A percentile compares a stretch with the other conserved stretches of the same genome.
Evolutionary conservation across 2,329 filamentous ascomycete species (phyloP).

Genomic region (Aureobasidium leucospermi): DNA sequence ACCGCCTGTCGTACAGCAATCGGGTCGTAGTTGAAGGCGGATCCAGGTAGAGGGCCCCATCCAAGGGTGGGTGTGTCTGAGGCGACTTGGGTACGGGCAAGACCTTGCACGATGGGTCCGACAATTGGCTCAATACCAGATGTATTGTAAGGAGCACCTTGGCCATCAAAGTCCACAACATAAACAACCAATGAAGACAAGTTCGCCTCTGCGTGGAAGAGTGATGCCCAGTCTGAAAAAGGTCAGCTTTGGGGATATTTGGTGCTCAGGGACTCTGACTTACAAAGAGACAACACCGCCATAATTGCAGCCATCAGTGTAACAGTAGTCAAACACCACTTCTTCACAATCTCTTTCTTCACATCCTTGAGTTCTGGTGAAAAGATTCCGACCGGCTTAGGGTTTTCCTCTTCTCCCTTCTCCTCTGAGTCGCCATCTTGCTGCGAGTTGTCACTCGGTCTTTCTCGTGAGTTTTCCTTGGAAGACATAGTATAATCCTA

Average conservation of each 20-base stretch:
- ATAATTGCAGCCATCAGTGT: constrained; percentile 52
- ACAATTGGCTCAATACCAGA: constrained; percentile 42
- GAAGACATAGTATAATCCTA: background rate
- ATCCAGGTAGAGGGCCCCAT: constrained; percentile 41
- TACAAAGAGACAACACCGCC: constrained; percentile 44
- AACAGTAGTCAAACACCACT: constrained; percentile 38
- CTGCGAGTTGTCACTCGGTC: background rate
- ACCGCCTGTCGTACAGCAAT: constrained; percentile 50
- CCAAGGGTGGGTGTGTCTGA: constrained; percentile 40
- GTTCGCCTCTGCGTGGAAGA: constrained; percentile 46
- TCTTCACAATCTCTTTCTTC: constrained; percentile 31
- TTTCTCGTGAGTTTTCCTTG: background rate
- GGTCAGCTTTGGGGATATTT: background rate
- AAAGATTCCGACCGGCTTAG: constrained; percentile 40
- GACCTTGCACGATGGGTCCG: constrained; percentile 46
- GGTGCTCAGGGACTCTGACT: background rate
- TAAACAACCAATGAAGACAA: constrained; percentile 45
- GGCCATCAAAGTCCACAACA: constrained; percentile 58
- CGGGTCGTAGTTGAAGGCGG: constrained; percentile 50
- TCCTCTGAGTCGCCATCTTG: constrained; percentile 9
- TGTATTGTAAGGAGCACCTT: constrained; percentile 42
- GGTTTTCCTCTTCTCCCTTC: constrained; percentile 7
- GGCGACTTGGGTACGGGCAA: constrained; percentile 38
- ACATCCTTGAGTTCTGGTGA: constrained; percentile 34
- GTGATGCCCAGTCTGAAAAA: constrained; percentile 46